Evolutionary conservation across 768 basidiomycete species (phyloP).

Genomic region (Macrolepiota albuminosa): DNA sequence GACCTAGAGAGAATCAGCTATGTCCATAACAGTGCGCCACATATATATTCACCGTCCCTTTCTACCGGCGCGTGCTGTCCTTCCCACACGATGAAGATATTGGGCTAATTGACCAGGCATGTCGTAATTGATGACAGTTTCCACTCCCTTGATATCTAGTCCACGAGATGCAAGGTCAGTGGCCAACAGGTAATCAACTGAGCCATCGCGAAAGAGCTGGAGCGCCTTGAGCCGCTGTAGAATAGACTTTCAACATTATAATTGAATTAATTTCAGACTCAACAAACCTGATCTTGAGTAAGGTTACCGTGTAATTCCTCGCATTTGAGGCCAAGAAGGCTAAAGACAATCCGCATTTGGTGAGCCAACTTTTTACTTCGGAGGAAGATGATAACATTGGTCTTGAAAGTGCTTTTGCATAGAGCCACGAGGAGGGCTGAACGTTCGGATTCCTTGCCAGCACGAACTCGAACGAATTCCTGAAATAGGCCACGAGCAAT

Average conservation of each 20-base stretch:
- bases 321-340: constrained; percentile 81
- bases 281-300: constrained; percentile 85
- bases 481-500: constrained; percentile 86
- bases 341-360: constrained; percentile 93
- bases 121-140: constrained; percentile 98
- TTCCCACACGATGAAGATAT: constrained; percentile 95
- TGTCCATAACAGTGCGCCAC: constrained; percentile 2
- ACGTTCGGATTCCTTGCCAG: constrained; percentile 72
- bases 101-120: constrained; percentile 93
- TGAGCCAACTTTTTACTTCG: constrained; percentile 96
- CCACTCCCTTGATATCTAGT: constrained; percentile 95
- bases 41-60: constrained; percentile 70
- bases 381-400: constrained; percentile 86
- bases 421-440: constrained; percentile 73
- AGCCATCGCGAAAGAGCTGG: constrained; percentile 80
- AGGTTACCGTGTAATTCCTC: constrained; percentile 95
- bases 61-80: constrained; percentile 93
- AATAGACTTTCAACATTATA: constrained; percentile 1
- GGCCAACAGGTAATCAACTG: constrained; percentile 90
- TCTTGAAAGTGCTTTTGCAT: constrained; percentile 85
- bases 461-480: constrained; percentile 91
- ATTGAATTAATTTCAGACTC: not conserved
- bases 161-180: constrained; percentile 95
- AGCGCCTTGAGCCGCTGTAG: constrained; percentile 79
- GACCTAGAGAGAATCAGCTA: constrained; percentile 46